Conservation (phyloP, 257 asterid species). For the Petrea volubilis region DNA sequence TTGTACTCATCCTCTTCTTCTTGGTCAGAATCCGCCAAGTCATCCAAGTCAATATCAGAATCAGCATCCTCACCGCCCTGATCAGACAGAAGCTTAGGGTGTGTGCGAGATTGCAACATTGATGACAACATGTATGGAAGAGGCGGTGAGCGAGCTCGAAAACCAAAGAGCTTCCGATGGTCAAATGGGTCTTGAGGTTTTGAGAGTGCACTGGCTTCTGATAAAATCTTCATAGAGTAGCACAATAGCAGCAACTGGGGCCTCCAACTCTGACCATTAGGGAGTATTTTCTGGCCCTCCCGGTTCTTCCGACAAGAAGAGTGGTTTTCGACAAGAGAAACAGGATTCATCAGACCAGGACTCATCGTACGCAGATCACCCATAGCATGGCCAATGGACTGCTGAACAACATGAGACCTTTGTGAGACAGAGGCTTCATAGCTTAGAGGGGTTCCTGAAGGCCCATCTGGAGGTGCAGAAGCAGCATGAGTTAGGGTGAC, state of each 20-base stretch:
- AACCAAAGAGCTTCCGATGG: constrained; percentile 74
- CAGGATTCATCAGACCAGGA: constrained; percentile 74
- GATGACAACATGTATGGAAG: constrained; percentile 79
- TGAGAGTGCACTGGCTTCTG: constrained; percentile 69
- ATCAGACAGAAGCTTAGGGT: constrained; percentile 75
- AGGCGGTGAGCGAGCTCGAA: constrained; percentile 73
- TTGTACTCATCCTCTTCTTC: constrained; percentile 95
- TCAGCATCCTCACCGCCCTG: constrained; percentile 73
- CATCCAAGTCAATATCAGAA: constrained; percentile 90
- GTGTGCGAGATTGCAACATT: constrained; percentile 76
- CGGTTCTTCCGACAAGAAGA: constrained; percentile 66
- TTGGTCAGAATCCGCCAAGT: constrained; percentile 69
- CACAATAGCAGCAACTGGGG: constrained; percentile 68
- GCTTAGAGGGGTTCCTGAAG: constrained; percentile 80
- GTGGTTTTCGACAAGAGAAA: constrained; percentile 76
- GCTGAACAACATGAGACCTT: constrained; percentile 92
- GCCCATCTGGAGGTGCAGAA: constrained; percentile 98
- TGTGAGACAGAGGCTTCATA: constrained; percentile 81
- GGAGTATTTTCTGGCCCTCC: constrained; percentile 71
- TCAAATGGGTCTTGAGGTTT: constrained; percentile 83
- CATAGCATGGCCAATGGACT: constrained; percentile 78
- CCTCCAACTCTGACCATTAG: constrained; percentile 77
- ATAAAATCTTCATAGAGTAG: constrained; percentile 74
- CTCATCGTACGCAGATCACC: constrained; percentile 93
- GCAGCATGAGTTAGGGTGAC: constrained; percentile 93